These are phyloP conservation scores for Acorus gramineus DNA, from an alignment of 106 monocot genomes.

Conservation along the genomic window DNA sequence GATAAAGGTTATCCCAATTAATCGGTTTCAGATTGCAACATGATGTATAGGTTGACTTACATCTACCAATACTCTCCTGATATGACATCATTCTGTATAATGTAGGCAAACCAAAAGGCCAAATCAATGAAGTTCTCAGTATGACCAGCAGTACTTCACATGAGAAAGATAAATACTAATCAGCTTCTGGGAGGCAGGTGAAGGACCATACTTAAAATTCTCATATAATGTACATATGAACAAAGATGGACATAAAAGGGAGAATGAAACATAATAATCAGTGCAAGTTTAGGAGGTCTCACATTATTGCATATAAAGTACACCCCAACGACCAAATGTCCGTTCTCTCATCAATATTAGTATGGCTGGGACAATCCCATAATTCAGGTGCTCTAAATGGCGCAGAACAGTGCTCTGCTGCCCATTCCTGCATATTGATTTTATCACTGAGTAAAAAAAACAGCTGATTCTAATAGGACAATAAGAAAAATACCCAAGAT, in stretches of 20 bases:
- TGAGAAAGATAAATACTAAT: too few species aligned
- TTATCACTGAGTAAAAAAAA: not conserved
- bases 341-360: conserved; percentile 86
- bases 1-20: too few species aligned
- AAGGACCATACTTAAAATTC: too few species aligned
- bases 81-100: too few species aligned
- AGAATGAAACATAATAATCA: not conserved
- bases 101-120: too few species aligned
- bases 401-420: conserved; percentile 46
- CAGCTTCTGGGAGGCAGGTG: too few species aligned
- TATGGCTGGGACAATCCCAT: conserved; percentile 45
- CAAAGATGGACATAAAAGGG: not conserved
- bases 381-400: conserved; percentile 44
- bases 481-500: not conserved
- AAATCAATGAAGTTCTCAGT: too few species aligned
- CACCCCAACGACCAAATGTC: conserved; percentile 98
- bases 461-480: not conserved
- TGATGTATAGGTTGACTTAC: too few species aligned
- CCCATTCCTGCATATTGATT: conserved; percentile 33
- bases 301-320: conserved; percentile 96
- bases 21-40: too few species aligned
- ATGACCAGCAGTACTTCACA: too few species aligned
- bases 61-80: too few species aligned
- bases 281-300: conserved; percentile 9
- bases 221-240: not conserved